A percentile compares a stretch with the other conserved stretches of the same genome.
These are phyloP conservation scores for Pleomassaria siparia DNA, from an alignment of 2,329 filamentous ascomycete species.

Conservation along the genomic window DNA sequence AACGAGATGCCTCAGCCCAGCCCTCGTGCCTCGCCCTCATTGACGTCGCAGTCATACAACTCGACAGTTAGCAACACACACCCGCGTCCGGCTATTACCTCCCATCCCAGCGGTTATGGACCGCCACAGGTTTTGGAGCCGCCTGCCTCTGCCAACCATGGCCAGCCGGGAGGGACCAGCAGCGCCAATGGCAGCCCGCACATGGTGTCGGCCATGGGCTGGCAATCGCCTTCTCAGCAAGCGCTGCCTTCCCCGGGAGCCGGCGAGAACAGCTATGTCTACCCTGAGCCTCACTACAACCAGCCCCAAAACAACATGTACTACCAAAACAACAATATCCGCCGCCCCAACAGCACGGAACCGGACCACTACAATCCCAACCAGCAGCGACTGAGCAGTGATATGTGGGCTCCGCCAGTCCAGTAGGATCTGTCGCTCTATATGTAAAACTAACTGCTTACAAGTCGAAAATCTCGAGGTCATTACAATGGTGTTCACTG, in stretches of 20 bases:
- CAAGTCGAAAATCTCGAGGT: constrained; percentile 26
- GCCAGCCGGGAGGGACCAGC: constrained; percentile 57
- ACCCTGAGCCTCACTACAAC: constrained; percentile 71
- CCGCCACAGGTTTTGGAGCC: constrained; percentile 82
- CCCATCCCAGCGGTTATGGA: constrained; percentile 81
- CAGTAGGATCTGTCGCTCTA: constrained; percentile 34
- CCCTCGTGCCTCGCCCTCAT: constrained; percentile 63
- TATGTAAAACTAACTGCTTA: constrained; percentile 36
- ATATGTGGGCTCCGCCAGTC: constrained; percentile 47
- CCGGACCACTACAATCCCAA: constrained; percentile 52
- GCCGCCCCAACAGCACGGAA: constrained; percentile 75
- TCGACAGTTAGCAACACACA: constrained; percentile 52
- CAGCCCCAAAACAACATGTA: constrained; percentile 66
- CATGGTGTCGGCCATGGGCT: constrained; percentile 71
- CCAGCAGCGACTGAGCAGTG: constrained; percentile 40
- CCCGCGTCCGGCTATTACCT: constrained; percentile 67
- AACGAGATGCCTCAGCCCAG: constrained; percentile 71
- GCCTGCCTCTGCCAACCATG: constrained; percentile 75
- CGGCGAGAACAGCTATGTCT: constrained; percentile 72
- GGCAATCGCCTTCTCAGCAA: constrained; percentile 81
- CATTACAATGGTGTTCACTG: constrained; percentile 40
- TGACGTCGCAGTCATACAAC: constrained; percentile 65
- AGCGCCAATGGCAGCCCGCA: constrained; percentile 86
- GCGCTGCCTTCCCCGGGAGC: constrained; percentile 71
- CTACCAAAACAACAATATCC: constrained; percentile 68